phyloP scores from a whole-genome alignment of 345 rosid species.

The Garcia nutans region DNA sequence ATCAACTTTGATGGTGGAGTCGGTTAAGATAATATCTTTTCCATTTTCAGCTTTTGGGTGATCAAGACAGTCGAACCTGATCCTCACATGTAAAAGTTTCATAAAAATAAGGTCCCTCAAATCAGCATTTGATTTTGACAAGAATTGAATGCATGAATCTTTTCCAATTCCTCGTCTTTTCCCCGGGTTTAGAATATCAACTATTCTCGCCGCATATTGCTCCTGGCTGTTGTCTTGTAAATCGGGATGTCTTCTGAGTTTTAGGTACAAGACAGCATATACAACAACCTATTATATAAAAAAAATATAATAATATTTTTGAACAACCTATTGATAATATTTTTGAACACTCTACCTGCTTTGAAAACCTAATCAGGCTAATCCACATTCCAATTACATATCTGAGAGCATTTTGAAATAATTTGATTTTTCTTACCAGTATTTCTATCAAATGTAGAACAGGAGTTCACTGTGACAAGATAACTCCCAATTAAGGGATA shows the following conservation, averaged over 20 bases:
- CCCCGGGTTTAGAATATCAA: conserved; percentile 45
- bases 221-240: conserved; percentile 38
- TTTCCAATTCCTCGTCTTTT: conserved; percentile 32
- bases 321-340: background rate
- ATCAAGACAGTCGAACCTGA: conserved; percentile 47
- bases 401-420: background rate
- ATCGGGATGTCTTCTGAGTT: conserved; percentile 44
- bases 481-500: background rate
- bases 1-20: conserved; percentile 23
- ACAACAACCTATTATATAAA: conserved; percentile 55
- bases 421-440: background rate
- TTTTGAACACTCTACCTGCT: background rate
- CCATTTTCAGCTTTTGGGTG: conserved; percentile 73
- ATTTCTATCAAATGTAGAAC: background rate
- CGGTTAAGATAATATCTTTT: conserved; percentile 53
- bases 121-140: conserved; percentile 56
- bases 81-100: conserved; percentile 68
- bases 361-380: background rate
- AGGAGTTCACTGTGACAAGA: background rate
- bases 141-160: conserved; percentile 49
- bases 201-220: conserved; percentile 53
- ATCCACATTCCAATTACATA: background rate
- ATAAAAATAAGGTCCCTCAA: conserved; percentile 59
- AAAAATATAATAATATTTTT: background rate
- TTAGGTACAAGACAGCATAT: conserved; percentile 60